These are phyloP conservation scores for Aspergillus sp. DNA, from an alignment of 2,329 filamentous ascomycete species.

Conservation along the genomic window DNA sequence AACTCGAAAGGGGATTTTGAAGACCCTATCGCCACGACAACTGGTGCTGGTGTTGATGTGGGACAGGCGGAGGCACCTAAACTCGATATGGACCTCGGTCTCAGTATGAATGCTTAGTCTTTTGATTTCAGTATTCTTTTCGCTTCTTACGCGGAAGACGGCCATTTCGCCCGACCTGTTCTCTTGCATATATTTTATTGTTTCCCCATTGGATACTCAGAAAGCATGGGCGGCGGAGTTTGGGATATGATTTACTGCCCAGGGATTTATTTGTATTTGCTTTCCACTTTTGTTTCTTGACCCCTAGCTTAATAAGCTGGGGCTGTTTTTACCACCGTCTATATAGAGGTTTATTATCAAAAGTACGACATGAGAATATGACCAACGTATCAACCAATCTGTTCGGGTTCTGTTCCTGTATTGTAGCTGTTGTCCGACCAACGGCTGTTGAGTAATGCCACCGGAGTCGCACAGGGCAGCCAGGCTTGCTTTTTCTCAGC, in stretches of 20 bases:
- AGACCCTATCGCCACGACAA: not conserved
- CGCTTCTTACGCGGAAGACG: not conserved
- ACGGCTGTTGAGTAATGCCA: not conserved
- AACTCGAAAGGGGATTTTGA: conserved; percentile 9
- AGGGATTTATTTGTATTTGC: conserved; percentile 1
- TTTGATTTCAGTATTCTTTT: not conserved
- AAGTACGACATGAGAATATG: conserved; percentile 16
- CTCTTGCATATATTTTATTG: conserved; percentile 1
- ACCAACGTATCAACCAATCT: not conserved
- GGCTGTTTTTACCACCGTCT: conserved; percentile 10
- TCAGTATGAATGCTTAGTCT: conserved; percentile 12
- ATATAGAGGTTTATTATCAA: conserved; percentile 10
- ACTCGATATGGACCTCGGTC: conserved; percentile 23
- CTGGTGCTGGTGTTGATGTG: conserved; percentile 3
- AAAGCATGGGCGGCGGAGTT: conserved; percentile 9
- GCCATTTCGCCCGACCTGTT: conserved; percentile 3
- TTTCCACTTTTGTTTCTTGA: not conserved
- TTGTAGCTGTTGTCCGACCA: not conserved
- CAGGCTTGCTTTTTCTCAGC: too few species aligned
- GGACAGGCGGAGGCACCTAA: conserved; percentile 14
- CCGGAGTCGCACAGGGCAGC: not conserved
- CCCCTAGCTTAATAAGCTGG: not conserved
- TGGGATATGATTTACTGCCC: not conserved
- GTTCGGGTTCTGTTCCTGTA: not conserved
- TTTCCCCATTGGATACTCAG: not conserved